Evolutionary conservation across 192 early-diverging fungal genomes (phyloP).

Genomic region (Backusella circina): DNA sequence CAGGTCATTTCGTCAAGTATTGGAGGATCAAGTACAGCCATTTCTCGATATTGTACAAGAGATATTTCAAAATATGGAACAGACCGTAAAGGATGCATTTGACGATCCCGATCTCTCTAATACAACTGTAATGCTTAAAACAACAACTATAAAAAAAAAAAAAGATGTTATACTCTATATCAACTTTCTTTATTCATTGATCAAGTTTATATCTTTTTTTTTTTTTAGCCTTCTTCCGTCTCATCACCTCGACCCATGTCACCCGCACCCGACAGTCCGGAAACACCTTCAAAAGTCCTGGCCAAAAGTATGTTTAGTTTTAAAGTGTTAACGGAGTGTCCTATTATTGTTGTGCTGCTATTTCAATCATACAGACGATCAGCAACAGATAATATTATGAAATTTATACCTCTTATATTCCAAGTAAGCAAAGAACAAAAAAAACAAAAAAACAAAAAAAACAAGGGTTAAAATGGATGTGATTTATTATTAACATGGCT

Average conservation of each 20-base stretch:
- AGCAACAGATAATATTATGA: slow-evolving; percentile 76
- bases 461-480: too few relatives aligned
- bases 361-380: slow-evolving; percentile 88
- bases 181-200: background rate
- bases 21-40: slow-evolving; percentile 85
- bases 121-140: slow-evolving; percentile 20
- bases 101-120: slow-evolving; percentile 62
- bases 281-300: slow-evolving; percentile 58
- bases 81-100: slow-evolving; percentile 76
- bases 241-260: slow-evolving; percentile 75
- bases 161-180: background rate
- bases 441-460: background rate
- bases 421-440: slow-evolving; percentile 41
- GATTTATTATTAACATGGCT: background rate
- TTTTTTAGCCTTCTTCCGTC: slow-evolving; percentile 14
- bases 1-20: slow-evolving; percentile 71
- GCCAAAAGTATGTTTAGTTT: slow-evolving; percentile 80
- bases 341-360: slow-evolving; percentile 94
- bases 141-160: background rate
- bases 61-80: slow-evolving; percentile 93
- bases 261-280: slow-evolving; percentile 60
- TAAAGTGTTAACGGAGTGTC: slow-evolving; percentile 98
- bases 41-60: slow-evolving; percentile 92
- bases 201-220: background rate
- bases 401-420: slow-evolving; percentile 88